Conservation (phyloP, 2,329 filamentous ascomycete genomes). For the Fusarium guadeloupense region DNA sequence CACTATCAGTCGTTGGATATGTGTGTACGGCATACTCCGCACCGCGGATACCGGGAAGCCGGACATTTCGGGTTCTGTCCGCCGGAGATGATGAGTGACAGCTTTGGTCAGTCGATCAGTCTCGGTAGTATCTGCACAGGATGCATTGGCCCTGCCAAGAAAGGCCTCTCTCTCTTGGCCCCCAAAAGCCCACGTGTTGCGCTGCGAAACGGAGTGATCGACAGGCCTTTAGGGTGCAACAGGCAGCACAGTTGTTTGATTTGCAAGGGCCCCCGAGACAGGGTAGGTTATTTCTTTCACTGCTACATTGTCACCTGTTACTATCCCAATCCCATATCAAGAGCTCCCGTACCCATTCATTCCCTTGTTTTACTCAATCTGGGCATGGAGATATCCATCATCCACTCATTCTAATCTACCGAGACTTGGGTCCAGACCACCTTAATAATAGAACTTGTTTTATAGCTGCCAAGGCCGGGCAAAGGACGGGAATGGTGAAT, state of each 20-base stretch:
- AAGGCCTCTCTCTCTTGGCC: background rate
- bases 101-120: background rate
- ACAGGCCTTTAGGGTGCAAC: background rate
- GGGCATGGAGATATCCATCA: too few relatives aligned
- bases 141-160: background rate
- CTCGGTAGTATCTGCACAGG: too few relatives aligned
- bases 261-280: background rate
- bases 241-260: slow-evolving; percentile 8
- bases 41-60: background rate
- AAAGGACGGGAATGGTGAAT: background rate
- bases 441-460: background rate
- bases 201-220: background rate
- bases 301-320: background rate
- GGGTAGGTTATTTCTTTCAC: background rate
- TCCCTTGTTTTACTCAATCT: too few relatives aligned
- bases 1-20: background rate
- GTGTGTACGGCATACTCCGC: background rate
- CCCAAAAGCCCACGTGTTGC: background rate
- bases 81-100: background rate
- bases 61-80: background rate
- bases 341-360: background rate
- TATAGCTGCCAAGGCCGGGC: background rate
- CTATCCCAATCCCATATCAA: background rate
- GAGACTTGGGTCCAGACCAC: background rate
- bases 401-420: too few relatives aligned